Conservation (phyloP, 139 green algal species). For the Coelastrella sp. region DNA sequence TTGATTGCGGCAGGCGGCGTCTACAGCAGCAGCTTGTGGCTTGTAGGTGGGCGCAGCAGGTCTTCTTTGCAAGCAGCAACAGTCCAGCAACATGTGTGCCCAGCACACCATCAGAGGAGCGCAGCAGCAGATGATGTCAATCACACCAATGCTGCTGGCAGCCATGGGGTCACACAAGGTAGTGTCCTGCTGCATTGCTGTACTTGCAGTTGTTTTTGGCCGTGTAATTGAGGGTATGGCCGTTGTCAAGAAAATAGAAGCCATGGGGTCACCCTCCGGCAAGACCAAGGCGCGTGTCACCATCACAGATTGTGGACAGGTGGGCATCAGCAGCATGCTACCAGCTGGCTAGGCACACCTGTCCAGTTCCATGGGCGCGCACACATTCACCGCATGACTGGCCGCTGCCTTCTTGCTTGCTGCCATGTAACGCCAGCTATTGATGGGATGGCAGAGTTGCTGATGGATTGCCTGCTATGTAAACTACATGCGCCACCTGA, state of each 20-base stretch:
- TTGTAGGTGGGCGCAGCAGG: neutral
- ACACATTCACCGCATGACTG: too few species aligned
- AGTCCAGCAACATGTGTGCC: neutral
- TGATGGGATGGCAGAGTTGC: too few species aligned
- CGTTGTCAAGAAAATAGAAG: conserved; percentile 82
- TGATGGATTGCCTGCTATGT: neutral
- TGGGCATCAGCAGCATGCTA: conserved; percentile 14
- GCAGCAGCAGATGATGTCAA: neutral
- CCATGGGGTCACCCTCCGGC: conserved; percentile 71
- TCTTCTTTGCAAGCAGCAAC: neutral
- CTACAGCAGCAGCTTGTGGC: neutral
- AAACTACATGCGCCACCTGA: neutral
- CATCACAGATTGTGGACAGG: conserved; percentile 75
- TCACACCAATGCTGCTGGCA: neutral
- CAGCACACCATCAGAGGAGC: neutral
- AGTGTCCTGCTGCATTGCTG: neutral
- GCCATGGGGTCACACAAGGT: neutral
- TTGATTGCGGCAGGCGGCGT: neutral
- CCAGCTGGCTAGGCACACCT: too few species aligned
- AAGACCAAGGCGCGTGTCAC: conserved; percentile 56
- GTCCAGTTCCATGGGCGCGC: too few species aligned
- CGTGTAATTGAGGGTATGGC: conserved; percentile 87
- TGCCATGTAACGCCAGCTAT: neutral
- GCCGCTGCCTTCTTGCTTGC: neutral
- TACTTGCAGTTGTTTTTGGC: conserved; percentile 87